Conservation (phyloP, 139 green algal genomes). For the Chlamydomonas sphaeroides region DNA sequence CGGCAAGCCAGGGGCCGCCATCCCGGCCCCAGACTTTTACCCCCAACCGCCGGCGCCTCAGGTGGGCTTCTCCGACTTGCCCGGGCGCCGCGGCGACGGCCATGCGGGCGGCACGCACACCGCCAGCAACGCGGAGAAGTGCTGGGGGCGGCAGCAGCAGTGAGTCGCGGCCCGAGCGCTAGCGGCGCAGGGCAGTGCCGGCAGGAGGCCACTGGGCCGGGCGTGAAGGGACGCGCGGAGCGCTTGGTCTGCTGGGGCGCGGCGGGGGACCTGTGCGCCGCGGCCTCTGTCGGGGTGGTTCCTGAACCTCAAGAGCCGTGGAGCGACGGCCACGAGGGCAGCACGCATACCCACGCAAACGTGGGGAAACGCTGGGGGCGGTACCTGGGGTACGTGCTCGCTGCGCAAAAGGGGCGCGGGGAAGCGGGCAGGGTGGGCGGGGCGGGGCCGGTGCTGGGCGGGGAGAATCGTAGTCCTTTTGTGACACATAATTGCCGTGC, state of each 20-base stretch:
- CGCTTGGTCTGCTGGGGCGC: too few species aligned
- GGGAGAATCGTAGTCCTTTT: too few species aligned
- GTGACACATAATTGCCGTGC: too few species aligned
- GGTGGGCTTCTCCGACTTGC: not conserved
- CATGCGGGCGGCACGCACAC: conserved; percentile 32
- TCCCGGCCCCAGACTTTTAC: not conserved
- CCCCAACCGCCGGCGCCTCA: not conserved
- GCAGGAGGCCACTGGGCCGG: not conserved
- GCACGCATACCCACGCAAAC: too few species aligned
- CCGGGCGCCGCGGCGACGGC: not conserved
- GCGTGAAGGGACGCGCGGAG: not conserved
- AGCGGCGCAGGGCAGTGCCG: too few species aligned
- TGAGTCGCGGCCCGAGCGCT: not conserved
- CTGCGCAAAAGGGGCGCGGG: too few species aligned
- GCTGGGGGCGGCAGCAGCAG: conserved; percentile 40
- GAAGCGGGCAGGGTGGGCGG: too few species aligned
- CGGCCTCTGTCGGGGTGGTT: not conserved
- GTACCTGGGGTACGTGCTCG: too few species aligned
- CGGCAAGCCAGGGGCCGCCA: not conserved
- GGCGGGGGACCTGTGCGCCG: too few species aligned
- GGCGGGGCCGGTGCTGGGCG: too few species aligned
- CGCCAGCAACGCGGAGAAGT: conserved; percentile 1
- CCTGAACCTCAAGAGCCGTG: not conserved
- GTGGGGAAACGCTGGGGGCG: too few species aligned
- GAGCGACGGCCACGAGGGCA: too few species aligned